Conservation (phyloP, 73 alveolate genomes). For the Symbiodinium pilosum region DNA sequence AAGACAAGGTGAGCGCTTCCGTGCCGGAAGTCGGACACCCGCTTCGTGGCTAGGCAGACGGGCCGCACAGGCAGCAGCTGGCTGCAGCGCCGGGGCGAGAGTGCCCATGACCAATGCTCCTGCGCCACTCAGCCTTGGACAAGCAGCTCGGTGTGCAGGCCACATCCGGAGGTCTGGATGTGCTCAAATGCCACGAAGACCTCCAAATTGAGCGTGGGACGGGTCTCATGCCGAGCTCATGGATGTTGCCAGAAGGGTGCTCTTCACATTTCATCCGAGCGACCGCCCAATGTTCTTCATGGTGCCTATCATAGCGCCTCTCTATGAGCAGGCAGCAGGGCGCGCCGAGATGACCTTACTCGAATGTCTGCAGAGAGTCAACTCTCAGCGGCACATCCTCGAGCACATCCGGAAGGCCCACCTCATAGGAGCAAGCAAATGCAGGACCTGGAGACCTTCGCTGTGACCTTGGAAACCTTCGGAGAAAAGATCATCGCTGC, state of each 20-base stretch:
- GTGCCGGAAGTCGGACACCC: neutral
- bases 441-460: neutral
- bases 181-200: slow-evolving; percentile 22
- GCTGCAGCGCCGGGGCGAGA: neutral
- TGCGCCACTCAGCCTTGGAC: neutral
- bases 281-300: too few relatives aligned
- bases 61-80: slow-evolving; percentile 25
- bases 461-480: neutral
- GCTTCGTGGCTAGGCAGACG: neutral
- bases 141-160: neutral
- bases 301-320: too few relatives aligned
- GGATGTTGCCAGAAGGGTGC: slow-evolving; percentile 13
- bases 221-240: slow-evolving; percentile 11
- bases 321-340: too few relatives aligned
- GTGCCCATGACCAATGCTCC: neutral
- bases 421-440: too few relatives aligned
- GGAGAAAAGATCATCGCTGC: slow-evolving; percentile 1
- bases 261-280: neutral
- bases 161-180: neutral
- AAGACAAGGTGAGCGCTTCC: neutral
- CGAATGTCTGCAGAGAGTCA: too few relatives aligned
- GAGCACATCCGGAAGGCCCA: slow-evolving; percentile 33
- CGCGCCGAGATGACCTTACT: too few relatives aligned
- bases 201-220: neutral
- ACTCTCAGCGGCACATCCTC: too few relatives aligned